Percentiles rank a stretch among this genome's conserved stretches.
phyloP scores from a whole-genome alignment of 257 asterid species.

The Gardenia jasminoides region DNA sequence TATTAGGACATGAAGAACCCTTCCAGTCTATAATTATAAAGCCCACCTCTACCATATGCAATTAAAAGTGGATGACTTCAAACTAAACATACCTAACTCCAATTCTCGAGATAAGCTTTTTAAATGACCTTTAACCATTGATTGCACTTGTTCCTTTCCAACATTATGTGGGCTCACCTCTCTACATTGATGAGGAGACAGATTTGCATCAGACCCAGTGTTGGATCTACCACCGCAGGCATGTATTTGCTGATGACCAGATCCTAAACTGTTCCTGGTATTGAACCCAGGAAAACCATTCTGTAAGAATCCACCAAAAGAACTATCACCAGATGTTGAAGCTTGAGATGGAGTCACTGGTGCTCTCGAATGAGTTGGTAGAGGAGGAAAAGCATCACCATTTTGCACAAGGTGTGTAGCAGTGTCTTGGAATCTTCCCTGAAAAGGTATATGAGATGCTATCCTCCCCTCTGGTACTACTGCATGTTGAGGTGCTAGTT shows the following conservation, averaged over 20 bases:
- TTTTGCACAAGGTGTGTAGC: slow-evolving; percentile 22
- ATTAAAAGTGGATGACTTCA: slow-evolving; percentile 1
- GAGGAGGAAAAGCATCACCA: slow-evolving; percentile 35
- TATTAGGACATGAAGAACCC: slow-evolving; percentile 1
- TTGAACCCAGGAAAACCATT: slow-evolving; percentile 44
- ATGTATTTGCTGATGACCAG: slow-evolving; percentile 58
- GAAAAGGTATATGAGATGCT: slow-evolving; percentile 31
- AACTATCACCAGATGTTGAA: slow-evolving; percentile 52
- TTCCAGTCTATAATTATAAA: not conserved
- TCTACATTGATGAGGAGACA: slow-evolving; percentile 44
- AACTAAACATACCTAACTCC: slow-evolving; percentile 34
- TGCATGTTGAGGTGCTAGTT: slow-evolving; percentile 33
- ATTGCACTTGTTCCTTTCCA: slow-evolving; percentile 44
- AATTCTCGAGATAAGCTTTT: slow-evolving; percentile 39
- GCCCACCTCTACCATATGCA: not conserved
- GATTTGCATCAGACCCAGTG: slow-evolving; percentile 43
- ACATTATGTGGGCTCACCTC: slow-evolving; percentile 54
- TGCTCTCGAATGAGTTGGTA: slow-evolving; percentile 43
- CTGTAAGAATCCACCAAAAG: slow-evolving; percentile 36
- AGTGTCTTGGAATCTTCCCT: slow-evolving; percentile 39
- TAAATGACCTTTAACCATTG: slow-evolving; percentile 40
- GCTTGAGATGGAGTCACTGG: slow-evolving; percentile 45
- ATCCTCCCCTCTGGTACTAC: slow-evolving; percentile 25
- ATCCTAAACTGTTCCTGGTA: slow-evolving; percentile 37
- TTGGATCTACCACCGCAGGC: slow-evolving; percentile 52